A percentile compares a stretch with the other conserved stretches of the same genome.
Evolutionary conservation across 805 yeast genomes (phyloP).

Genomic region (Lachancea lanzarotensis): DNA sequence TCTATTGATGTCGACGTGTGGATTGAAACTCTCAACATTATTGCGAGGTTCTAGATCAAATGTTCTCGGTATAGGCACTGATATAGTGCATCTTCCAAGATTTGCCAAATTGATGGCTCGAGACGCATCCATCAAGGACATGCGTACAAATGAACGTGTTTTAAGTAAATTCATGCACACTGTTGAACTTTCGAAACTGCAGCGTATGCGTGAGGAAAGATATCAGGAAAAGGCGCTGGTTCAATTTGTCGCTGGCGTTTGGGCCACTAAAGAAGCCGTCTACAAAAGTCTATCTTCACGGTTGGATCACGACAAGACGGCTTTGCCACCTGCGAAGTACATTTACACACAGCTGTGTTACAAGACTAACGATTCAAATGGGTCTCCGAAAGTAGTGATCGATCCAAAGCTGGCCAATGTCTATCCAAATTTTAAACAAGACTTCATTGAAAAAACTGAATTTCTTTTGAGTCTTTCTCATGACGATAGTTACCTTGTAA

Average conservation of each 20-base stretch:
- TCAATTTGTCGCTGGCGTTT: constrained; percentile 25
- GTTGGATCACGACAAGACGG: constrained; percentile 8
- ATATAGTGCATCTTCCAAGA: constrained; percentile 28
- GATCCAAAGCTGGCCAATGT: constrained; percentile 7
- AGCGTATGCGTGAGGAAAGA: neutral
- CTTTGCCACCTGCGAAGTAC: constrained; percentile 28
- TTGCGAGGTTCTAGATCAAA: neutral
- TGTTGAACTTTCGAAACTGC: constrained; percentile 13
- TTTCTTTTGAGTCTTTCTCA: constrained; percentile 26
- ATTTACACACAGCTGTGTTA: constrained; percentile 24
- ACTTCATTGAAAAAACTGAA: constrained; percentile 11
- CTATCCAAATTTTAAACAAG: constrained; percentile 3
- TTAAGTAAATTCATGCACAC: constrained; percentile 27
- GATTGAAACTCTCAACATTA: neutral
- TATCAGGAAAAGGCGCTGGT: neutral
- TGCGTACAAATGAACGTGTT: constrained; percentile 10
- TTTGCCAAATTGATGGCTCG: constrained; percentile 15
- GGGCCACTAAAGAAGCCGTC: constrained; percentile 30
- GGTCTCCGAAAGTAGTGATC: constrained; percentile 15
- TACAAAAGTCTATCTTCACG: constrained; percentile 18
- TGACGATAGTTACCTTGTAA: constrained; percentile 25
- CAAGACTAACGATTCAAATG: constrained; percentile 13
- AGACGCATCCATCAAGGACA: constrained; percentile 7
- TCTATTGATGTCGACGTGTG: neutral
- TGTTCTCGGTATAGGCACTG: constrained; percentile 20